Percentiles rank a stretch among this genome's conserved stretches.
phyloP scores from a whole-genome alignment of 352 stramenopile species.

The Phytophthora brassicae region DNA sequence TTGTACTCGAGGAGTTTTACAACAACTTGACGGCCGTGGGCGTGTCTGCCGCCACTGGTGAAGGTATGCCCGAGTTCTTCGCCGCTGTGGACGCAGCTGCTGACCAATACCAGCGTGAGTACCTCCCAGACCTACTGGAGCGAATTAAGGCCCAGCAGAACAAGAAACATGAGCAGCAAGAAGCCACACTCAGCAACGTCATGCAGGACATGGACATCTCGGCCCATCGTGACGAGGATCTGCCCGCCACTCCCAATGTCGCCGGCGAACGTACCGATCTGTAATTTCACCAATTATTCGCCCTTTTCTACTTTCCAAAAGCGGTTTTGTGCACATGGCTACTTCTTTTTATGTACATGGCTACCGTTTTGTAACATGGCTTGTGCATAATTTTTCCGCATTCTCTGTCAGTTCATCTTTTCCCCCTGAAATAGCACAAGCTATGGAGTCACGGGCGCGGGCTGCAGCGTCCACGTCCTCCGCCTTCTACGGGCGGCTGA shows the following conservation, averaged over 20 bases:
- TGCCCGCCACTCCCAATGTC: constrained; percentile 7
- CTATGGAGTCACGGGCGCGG: constrained; percentile 26
- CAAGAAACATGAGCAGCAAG: constrained; percentile 48
- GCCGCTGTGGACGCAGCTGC: constrained; percentile 84
- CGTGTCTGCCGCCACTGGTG: constrained; percentile 95
- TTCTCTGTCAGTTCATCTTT: too few relatives aligned
- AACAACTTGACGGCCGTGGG: constrained; percentile 92
- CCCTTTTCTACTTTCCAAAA: too few relatives aligned
- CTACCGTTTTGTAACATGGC: too few relatives aligned
- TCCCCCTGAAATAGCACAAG: constrained; percentile 4
- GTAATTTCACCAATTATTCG: constrained; percentile 41
- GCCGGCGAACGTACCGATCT: constrained; percentile 61
- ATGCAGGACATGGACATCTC: constrained; percentile 87
- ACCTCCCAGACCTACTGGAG: constrained; percentile 72
- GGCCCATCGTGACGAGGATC: constrained; percentile 19
- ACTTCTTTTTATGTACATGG: too few relatives aligned
- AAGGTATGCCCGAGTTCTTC: constrained; percentile 96
- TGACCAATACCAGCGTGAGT: constrained; percentile 88
- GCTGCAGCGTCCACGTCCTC: constrained; percentile 13
- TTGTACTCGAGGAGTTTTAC: constrained; percentile 93
- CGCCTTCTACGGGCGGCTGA: constrained; percentile 44
- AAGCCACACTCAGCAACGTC: constrained; percentile 60
- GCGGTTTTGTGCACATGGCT: too few relatives aligned
- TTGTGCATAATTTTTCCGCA: constrained; percentile 3
- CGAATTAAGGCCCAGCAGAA: constrained; percentile 65